Evolutionary conservation across 2,329 filamentous ascomycete genomes (phyloP), one percentile per base, ranked within the genome.

Genomic region (Clarireedia hainanense): DNA sequence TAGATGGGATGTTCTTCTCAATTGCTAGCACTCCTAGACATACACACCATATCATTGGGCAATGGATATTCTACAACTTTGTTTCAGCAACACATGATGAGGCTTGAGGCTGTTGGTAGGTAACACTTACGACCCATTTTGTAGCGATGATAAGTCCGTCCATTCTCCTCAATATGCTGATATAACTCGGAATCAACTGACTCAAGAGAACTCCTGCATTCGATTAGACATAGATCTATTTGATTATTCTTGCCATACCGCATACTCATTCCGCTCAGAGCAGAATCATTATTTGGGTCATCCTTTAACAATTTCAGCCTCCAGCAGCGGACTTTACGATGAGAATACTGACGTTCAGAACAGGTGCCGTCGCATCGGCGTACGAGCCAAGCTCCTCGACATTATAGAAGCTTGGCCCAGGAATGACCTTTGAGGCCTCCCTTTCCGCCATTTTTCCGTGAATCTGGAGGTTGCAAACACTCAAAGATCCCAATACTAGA

Each of bases 141-240:
- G 20, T 50, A 55, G 14, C 47, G 46, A 45, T 55, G 52, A 43
- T 55, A 55, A 7, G 52, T 55, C 27, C 52, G 27, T 24, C 52
- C 52, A 43, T 55, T 55, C 15, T 55, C 52, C 26, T 55, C 52
- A 5, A 53, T 36, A 34, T 52, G 50, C 24, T 30, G 26, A 24
- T 52, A 52, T 10, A 46, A 46, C 5, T 52, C 50, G 30, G 50
- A 52, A 30, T 52, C 39, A 30, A 52, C 39, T 23, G 50, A 45
- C 10, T 34, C 42, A 14, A 45, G 42, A 10, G 50, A 52, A 20
- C 50, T 46, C 17, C 50, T 52, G 30, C 4, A 24, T 24, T n/a
- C 14, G 15, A 39, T 52, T 15, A 52, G 24, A 46, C 45, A n/a
- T 5, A 46, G 15, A 34, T 46, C 14, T 14, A 17, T 34, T 5